Evolutionary conservation across 2,329 filamentous ascomycete species (phyloP), one percentile per base, ranked within the genome.

Genomic region (Fusarium neocosmosporiellum): DNA sequence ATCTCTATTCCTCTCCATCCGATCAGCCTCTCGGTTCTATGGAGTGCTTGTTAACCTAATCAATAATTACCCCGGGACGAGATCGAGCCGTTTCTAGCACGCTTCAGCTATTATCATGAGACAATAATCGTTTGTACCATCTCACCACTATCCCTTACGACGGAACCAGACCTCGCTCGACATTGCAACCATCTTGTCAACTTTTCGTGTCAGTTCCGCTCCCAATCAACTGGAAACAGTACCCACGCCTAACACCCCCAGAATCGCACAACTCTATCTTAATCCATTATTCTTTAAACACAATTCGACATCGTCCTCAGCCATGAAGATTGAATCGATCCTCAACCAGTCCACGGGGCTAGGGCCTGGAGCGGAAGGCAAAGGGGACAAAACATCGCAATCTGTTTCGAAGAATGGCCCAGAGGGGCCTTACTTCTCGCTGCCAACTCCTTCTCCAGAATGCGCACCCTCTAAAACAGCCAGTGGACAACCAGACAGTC

Each of bases 381-480:
- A 53, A 50, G 66, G 62, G 55, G 64, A 70, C 37, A 67, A 34
- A n/a, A 63, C 67, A 54, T 50, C 65, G 7, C 57, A 66, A 16
- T 41, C 53, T 33, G 54, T 39, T 39, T 33, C 48, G 39, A 68
- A 63, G 31, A 65, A 62, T 43, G 62, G 66, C 14, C 33, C 61
- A 55, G 36, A 57, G 57, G 50, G 67, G 11, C 62, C 66, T 37
- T 71, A 73, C 18, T 63, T 78, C 22, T 43, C 80, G 64, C 72
- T 81, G 11, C 79, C 78, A 24, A 82, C 81, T 6, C 82, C 82
- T 13, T 82, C 79, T 11, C 80, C 80, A 9, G 82, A 83, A 34
- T 76, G 73, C 34, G 69, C 69, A 36, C 75, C 75, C 13, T 74
- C 74, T n/a, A 73, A 71, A 24, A 67, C 74, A 33, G 67, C 74